These are phyloP conservation scores for Hanseniaspora gamundiae DNA, from an alignment of 1,139 yeast genomes.

Conservation along the genomic window DNA sequence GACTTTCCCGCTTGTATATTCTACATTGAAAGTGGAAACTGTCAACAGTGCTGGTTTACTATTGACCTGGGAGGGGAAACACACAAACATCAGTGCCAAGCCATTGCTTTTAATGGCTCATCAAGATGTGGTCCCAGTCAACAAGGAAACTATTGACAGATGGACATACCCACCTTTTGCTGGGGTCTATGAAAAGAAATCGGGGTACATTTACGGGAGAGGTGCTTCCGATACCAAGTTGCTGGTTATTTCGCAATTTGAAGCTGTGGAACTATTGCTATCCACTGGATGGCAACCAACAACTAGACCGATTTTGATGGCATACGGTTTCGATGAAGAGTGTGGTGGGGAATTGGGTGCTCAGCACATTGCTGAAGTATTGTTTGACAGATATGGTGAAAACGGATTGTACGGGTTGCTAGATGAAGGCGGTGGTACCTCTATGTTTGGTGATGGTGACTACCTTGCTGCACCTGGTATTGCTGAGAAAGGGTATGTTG, in stretches of 20 bases:
- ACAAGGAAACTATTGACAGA: conserved; percentile 37
- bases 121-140: conserved; percentile 80
- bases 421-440: conserved; percentile 48
- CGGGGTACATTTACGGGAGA: conserved; percentile 43
- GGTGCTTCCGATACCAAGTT: conserved; percentile 58
- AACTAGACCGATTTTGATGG: conserved; percentile 43
- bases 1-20: conserved; percentile 49
- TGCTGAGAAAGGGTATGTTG: conserved; percentile 57
- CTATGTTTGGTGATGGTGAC: conserved; percentile 31
- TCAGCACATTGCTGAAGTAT: conserved; percentile 27
- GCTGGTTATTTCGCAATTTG: conserved; percentile 43
- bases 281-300: conserved; percentile 34
- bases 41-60: conserved; percentile 60
- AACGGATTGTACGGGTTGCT: conserved; percentile 44
- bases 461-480: conserved; percentile 47
- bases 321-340: conserved; percentile 70
- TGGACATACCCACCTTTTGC: conserved; percentile 67
- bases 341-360: conserved; percentile 53
- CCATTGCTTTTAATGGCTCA: conserved; percentile 67
- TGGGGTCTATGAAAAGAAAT: conserved; percentile 51
- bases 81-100: conserved; percentile 28
- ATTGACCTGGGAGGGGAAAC: conserved; percentile 39
- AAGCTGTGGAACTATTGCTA: conserved; percentile 42
- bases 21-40: conserved; percentile 36
- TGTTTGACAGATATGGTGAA: conserved; percentile 41